phyloP scores from a whole-genome alignment of 2,329 filamentous ascomycete species.

The Cladosporium sp. region DNA sequence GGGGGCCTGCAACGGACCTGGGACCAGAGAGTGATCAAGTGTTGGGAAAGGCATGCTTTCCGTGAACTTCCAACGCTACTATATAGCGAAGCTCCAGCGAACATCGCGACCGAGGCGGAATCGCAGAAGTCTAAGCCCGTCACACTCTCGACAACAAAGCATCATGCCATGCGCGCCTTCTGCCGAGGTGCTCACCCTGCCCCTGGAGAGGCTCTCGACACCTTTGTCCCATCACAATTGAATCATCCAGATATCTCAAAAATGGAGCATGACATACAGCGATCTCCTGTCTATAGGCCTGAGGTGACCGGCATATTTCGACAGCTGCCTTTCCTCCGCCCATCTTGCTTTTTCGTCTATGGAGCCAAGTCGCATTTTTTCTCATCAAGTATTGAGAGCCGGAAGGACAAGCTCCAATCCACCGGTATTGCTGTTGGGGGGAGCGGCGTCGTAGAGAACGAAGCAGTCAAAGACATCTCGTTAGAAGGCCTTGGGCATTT shows the following conservation, averaged over 20 bases:
- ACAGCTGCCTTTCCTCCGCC: constrained; percentile 54
- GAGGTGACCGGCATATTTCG: constrained; percentile 54
- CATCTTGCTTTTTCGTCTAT: constrained; percentile 62
- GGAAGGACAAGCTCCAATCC: constrained; percentile 49
- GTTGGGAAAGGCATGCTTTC: constrained; percentile 65
- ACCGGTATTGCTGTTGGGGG: constrained; percentile 62
- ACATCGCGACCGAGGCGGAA: too few relatives aligned
- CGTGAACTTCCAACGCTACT: constrained; percentile 59
- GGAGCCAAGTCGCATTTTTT: constrained; percentile 48
- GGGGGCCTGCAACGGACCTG: constrained; percentile 71
- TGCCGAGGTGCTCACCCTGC: not conserved
- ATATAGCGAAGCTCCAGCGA: constrained; percentile 32
- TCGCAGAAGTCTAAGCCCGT: constrained; percentile 43
- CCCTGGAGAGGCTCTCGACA: not conserved
- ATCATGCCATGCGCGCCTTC: not conserved
- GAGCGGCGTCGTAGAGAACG: constrained; percentile 55
- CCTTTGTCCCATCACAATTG: not conserved
- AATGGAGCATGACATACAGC: constrained; percentile 29
- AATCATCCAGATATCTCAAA: constrained; percentile 31
- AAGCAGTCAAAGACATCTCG: constrained; percentile 59
- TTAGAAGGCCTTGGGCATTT: constrained; percentile 66
- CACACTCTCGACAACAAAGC: constrained; percentile 68
- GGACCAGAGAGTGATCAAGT: constrained; percentile 70
- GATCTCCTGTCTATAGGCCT: constrained; percentile 58
- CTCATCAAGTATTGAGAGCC: constrained; percentile 14